Percentiles rank a stretch among this genome's conserved stretches.
These are phyloP conservation scores for Calonectria honghensis DNA, from an alignment of 2,329 filamentous ascomycete genomes.

Conservation along the genomic window DNA sequence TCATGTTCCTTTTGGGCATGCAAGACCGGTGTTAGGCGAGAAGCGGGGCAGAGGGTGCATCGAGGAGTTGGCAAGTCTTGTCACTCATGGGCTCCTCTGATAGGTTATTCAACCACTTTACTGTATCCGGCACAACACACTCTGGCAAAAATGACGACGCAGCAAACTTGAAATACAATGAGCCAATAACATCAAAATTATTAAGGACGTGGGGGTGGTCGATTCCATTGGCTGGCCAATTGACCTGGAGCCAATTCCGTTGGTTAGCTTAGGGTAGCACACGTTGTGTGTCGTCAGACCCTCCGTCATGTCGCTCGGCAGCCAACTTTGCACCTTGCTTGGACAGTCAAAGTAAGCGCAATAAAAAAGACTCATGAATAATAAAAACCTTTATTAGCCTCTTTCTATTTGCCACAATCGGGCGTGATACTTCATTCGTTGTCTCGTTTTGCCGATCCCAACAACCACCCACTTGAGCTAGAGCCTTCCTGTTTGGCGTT, in stretches of 20 bases:
- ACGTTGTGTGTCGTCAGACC: background rate
- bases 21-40: background rate
- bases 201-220: background rate
- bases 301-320: background rate
- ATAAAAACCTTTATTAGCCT: background rate
- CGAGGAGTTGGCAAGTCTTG: background rate
- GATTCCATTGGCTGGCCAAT: background rate
- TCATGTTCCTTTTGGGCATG: background rate
- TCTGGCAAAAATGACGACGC: slow-evolving; percentile 6
- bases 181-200: background rate
- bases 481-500: background rate
- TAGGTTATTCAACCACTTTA: background rate
- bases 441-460: background rate
- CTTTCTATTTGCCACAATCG: background rate
- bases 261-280: background rate
- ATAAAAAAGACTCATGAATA: background rate
- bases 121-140: slow-evolving; percentile 2
- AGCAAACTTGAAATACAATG: background rate
- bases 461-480: slow-evolving; percentile 3
- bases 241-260: background rate
- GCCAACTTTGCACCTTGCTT: background rate
- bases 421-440: background rate
- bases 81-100: too few species aligned
- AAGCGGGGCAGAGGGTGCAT: slow-evolving; percentile 1
- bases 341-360: background rate